These are phyloP conservation scores for Imleria badia DNA, from an alignment of 768 basidiomycete genomes.

Conservation along the genomic window DNA sequence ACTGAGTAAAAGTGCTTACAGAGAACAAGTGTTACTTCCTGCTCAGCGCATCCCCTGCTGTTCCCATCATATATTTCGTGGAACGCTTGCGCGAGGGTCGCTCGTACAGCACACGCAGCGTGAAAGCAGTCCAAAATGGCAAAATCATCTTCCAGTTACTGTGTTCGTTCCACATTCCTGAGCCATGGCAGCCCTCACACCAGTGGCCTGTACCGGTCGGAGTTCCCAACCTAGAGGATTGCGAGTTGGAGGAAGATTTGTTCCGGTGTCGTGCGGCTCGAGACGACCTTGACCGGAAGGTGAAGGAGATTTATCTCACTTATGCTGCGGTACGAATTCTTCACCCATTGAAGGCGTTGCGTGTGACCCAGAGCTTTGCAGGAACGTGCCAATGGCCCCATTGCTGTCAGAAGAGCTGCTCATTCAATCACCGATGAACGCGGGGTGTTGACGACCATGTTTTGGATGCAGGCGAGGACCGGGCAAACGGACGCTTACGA, in stretches of 20 bases:
- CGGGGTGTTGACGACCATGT: conserved; percentile 56
- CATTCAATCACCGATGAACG: conserved; percentile 42
- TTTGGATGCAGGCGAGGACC: conserved; percentile 78
- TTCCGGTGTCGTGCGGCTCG: conserved; percentile 28
- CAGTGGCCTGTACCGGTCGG: conserved; percentile 69
- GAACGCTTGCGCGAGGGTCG: conserved; percentile 73
- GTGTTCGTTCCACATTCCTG: conserved; percentile 82
- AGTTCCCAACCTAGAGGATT: conserved; percentile 55
- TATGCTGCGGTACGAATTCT: conserved; percentile 26
- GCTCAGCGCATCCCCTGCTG: conserved; percentile 66
- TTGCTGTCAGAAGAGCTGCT: conserved; percentile 58
- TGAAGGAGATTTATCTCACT: conserved; percentile 33
- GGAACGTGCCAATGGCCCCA: conserved; percentile 70
- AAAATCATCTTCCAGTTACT: conserved; percentile 59
- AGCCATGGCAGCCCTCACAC: conserved; percentile 68
- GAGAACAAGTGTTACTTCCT: conserved; percentile 74
- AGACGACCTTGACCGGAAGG: conserved; percentile 33
- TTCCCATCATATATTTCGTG: conserved; percentile 77
- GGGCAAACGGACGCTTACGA: conserved; percentile 57
- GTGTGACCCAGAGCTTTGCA: conserved; percentile 36
- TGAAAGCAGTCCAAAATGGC: conserved; percentile 60
- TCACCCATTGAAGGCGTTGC: conserved; percentile 17
- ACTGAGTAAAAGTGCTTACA: conserved; percentile 2
- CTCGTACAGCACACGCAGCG: conserved; percentile 66
- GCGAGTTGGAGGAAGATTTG: conserved; percentile 54